Base-by-base conservation (phyloP, 345 rosid species). In the Jatropha curcas region DNA sequence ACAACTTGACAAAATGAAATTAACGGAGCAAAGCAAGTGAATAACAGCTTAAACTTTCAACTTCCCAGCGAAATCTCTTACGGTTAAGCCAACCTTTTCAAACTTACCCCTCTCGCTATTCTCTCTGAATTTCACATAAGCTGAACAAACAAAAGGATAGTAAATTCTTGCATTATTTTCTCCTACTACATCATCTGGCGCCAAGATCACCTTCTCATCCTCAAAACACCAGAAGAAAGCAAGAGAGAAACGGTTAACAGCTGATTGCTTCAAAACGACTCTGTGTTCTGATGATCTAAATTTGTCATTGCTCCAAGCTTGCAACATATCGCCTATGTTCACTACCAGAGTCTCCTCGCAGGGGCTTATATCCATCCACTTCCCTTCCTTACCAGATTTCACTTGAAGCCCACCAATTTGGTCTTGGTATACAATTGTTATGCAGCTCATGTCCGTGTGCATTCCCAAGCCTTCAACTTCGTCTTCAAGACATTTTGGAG, bases 391-490 rank as follows among this genome's bases (percentile, higher is more conserved):
- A n/a, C n/a, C n/a, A n/a, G 83, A 76, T 76, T 73, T 78, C 60
- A 82, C 84, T 70, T 80, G 84, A 9, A 78, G 76, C 20, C 88
- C 88, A 6, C 83, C 86, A 8, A 60, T 72, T 22, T 82, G 66
- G 39, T 80, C 81, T 67, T 82, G 88, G 71, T 71, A 74, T 3
- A 80, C 84, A 12, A 85, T 74, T 2, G 86, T 82, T 30, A 85
- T 65, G 30, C 83, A 82, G 73, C 88, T 81, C 84, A 85, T 81
- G 56, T 82, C 86, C 17, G 86, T 81, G 25, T 85, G 86, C 78
- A 72, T 83, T 41, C 88, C 88, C 7, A 83, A 80, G 7, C 86
- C 88, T 35, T 81, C 88, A 2, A 71, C 71, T 35, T 68, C 83
- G 5, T 69, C 65, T 46, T 71, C 66, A 55, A 59, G n/a, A 30